These are phyloP conservation scores for Turritis glabra DNA, from an alignment of 345 rosid genomes.

Conservation along the genomic window DNA sequence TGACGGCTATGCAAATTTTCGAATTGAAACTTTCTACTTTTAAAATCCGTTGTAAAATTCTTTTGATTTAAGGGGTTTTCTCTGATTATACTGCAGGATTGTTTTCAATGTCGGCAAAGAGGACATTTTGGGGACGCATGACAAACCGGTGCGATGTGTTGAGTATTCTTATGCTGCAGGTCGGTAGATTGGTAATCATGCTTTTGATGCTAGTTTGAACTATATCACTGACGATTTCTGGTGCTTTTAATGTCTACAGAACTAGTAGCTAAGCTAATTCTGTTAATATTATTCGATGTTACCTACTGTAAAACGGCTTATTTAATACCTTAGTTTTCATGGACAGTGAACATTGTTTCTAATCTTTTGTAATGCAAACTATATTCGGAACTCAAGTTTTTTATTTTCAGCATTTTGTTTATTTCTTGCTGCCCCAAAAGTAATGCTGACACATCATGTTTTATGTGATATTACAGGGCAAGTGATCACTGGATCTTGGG, in stretches of 20 bases:
- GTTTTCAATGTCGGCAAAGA: conserved; percentile 81
- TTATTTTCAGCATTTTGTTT: conserved; percentile 1
- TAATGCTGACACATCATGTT: background rate
- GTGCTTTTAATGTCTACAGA: conserved; percentile 5
- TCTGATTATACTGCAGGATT: conserved; percentile 56
- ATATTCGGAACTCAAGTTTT: background rate
- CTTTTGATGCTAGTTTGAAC: background rate
- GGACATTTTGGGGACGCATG: conserved; percentile 86
- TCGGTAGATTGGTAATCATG: conserved; percentile 32
- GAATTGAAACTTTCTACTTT: background rate
- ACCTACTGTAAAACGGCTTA: background rate
- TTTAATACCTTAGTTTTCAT: background rate
- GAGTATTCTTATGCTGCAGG: conserved; percentile 98
- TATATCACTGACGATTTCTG: background rate
- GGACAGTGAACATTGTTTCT: background rate
- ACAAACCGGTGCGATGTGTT: conserved; percentile 88
- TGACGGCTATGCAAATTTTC: background rate
- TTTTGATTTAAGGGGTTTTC: background rate
- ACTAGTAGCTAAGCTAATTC: background rate
- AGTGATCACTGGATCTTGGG: conserved; percentile 99
- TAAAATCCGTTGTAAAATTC: background rate
- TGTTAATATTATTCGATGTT: background rate
- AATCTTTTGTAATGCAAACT: background rate
- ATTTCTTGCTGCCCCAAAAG: background rate
- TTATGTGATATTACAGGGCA: conserved; percentile 57